Conservation (phyloP, 257 asterid species). For the Echites panduratus region DNA sequence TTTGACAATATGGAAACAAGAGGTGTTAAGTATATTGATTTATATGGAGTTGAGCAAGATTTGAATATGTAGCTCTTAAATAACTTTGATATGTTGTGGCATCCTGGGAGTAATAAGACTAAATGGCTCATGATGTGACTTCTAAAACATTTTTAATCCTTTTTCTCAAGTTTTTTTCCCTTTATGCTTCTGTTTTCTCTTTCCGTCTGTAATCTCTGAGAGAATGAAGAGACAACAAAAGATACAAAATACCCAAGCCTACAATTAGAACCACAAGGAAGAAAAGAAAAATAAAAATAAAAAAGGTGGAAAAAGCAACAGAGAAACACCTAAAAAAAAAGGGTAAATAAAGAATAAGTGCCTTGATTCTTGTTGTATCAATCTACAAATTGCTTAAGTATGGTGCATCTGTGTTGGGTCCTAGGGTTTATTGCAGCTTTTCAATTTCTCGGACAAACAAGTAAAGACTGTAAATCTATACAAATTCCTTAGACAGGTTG, state of each 20-base stretch:
- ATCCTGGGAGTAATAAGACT: no score
- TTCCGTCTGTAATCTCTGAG: no score
- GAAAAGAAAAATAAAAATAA: not conserved
- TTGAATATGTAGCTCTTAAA: no score
- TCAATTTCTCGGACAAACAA: no score
- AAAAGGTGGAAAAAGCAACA: not conserved
- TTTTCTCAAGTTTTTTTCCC: not conserved
- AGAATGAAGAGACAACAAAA: constrained; percentile 2
- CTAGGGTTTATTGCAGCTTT: constrained; percentile 31
- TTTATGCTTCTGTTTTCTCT: not conserved
- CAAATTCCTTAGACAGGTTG: not conserved
- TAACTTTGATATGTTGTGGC: no score
- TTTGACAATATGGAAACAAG: no score
- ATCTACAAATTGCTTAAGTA: not conserved
- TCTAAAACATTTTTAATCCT: no score
- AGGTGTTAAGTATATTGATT: no score
- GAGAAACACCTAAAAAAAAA: not conserved
- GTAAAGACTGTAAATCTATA: not conserved
- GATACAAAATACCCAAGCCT: not conserved
- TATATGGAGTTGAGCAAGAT: no score
- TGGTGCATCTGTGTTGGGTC: not conserved
- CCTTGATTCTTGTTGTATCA: not conserved
- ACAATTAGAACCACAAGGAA: not conserved
- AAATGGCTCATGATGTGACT: no score
- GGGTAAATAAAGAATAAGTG: no score